These are phyloP conservation scores for Zymoseptoria brevis DNA, from an alignment of 2,329 filamentous ascomycete genomes.

Conservation along the genomic window DNA sequence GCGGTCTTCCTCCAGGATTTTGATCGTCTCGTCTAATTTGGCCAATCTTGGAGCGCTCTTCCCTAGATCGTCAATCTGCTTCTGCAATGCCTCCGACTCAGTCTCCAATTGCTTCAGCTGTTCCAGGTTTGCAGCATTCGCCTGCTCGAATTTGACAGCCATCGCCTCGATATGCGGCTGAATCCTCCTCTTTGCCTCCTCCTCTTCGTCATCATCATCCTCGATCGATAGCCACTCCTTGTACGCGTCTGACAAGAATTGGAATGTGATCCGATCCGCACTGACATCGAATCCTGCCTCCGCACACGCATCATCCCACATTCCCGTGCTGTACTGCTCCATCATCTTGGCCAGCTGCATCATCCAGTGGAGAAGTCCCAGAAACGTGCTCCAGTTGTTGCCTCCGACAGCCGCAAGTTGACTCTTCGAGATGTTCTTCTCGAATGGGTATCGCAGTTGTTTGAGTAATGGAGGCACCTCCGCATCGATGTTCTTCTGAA, in stretches of 20 bases:
- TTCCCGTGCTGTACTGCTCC: constrained; percentile 67
- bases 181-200: constrained; percentile 70
- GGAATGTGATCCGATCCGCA: constrained; percentile 87
- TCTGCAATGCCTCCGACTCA: constrained; percentile 69
- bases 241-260: constrained; percentile 84
- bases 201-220: constrained; percentile 67
- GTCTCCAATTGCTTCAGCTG: constrained; percentile 80
- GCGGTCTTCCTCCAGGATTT: constrained; percentile 89
- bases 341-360: constrained; percentile 96
- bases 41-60: constrained; percentile 77
- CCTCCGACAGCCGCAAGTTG: constrained; percentile 91
- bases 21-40: constrained; percentile 79
- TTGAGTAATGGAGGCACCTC: constrained; percentile 90
- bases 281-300: constrained; percentile 82
- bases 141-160: constrained; percentile 76
- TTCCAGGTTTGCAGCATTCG: constrained; percentile 75
- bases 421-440: constrained; percentile 92
- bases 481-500: constrained; percentile 89
- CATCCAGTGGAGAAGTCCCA: constrained; percentile 95
- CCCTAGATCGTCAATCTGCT: constrained; percentile 83
- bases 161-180: constrained; percentile 79
- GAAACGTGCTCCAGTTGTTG: constrained; percentile 92
- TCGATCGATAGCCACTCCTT: constrained; percentile 86
- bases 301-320: constrained; percentile 82
- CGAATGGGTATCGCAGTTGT: constrained; percentile 88